Percentiles rank a stretch among this genome's conserved stretches.
Evolutionary conservation across 1,139 yeast species (phyloP).

Genomic region (Saccharomycopsis phalli): DNA sequence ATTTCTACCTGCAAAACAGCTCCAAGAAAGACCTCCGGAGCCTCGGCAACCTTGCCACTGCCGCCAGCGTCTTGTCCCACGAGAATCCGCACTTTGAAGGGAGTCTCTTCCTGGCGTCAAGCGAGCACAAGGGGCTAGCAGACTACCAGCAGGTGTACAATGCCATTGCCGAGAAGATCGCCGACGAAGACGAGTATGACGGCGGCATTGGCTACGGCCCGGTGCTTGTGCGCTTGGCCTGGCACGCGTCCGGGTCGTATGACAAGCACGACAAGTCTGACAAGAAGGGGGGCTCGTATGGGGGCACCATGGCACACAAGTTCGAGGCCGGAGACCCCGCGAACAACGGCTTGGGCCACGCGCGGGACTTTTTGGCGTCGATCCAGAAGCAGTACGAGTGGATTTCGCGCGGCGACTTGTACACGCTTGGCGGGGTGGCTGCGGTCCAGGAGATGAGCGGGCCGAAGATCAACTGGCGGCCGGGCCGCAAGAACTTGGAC

Average conservation of each 20-base stretch:
- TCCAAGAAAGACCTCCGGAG: not conserved
- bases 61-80: constrained; percentile 1
- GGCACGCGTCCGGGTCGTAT: constrained; percentile 72
- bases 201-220: constrained; percentile 66
- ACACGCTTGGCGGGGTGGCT: constrained; percentile 79
- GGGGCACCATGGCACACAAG: constrained; percentile 71
- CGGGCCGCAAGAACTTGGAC: constrained; percentile 60
- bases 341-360: constrained; percentile 65
- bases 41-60: constrained; percentile 1
- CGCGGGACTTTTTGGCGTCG: constrained; percentile 55
- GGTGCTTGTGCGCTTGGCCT: constrained; percentile 57
- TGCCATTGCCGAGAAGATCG: constrained; percentile 65
- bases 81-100: not conserved
- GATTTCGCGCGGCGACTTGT: constrained; percentile 80
- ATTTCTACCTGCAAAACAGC: not conserved
- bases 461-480: constrained; percentile 80
- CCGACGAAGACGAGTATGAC: constrained; percentile 72
- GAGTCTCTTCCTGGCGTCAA: constrained; percentile 3
- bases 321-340: constrained; percentile 65
- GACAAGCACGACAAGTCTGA: constrained; percentile 40
- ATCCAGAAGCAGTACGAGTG: constrained; percentile 57
- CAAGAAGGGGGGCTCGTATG: constrained; percentile 65
- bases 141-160: constrained; percentile 76
- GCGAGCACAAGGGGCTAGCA: constrained; percentile 2
- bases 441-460: constrained; percentile 85